These are phyloP conservation scores for Fusarium begoniae DNA, from an alignment of 2,329 filamentous ascomycete species.

Conservation along the genomic window DNA sequence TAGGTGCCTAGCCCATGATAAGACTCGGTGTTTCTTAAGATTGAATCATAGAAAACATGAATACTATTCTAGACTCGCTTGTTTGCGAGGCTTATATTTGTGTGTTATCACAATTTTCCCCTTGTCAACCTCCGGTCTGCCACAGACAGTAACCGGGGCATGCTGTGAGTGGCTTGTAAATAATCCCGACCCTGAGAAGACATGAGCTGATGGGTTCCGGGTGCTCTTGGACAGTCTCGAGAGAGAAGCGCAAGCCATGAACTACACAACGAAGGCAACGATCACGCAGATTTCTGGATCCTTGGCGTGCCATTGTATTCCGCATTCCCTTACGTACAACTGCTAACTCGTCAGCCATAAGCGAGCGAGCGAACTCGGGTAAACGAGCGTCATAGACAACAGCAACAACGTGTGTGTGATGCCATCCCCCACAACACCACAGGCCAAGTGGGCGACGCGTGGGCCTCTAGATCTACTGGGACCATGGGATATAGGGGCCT, in stretches of 20 bases:
- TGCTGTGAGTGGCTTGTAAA: neutral
- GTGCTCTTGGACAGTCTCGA: neutral
- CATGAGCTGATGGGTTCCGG: neutral
- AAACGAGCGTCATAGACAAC: neutral
- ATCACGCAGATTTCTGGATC: neutral
- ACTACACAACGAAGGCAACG: neutral
- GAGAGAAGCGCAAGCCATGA: neutral
- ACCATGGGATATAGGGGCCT: neutral
- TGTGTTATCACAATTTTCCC: neutral
- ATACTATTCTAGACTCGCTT: neutral
- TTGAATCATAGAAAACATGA: neutral
- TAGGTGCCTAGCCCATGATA: neutral
- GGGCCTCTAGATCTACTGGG: neutral
- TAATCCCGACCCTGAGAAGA: neutral
- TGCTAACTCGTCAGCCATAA: neutral
- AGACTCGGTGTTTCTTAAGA: neutral
- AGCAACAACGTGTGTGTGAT: neutral
- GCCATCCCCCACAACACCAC: neutral
- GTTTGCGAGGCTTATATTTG: neutral
- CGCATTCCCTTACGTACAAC: constrained; percentile 3
- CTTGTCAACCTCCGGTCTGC: neutral
- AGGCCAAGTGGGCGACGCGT: neutral
- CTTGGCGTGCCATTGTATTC: neutral
- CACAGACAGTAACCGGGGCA: neutral
- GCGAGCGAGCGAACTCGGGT: neutral